Evolutionary conservation across 108 stramenopile species (phyloP).

Genomic region (Fragilariopsis cylindrus): DNA sequence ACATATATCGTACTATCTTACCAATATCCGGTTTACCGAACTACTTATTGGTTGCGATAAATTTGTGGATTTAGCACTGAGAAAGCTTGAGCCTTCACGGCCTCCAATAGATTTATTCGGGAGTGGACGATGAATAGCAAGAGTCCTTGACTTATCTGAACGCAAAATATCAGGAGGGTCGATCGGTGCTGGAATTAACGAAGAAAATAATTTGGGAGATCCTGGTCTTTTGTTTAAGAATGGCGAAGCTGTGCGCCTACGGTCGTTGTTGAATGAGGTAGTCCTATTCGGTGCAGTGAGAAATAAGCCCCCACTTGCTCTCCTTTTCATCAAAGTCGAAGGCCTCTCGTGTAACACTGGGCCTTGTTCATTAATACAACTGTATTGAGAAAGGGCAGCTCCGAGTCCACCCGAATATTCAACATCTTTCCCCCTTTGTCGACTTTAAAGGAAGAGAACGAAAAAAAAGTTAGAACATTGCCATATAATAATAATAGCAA

Average conservation of each 20-base stretch:
- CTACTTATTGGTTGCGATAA: neutral
- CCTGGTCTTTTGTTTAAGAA: constrained; percentile 11
- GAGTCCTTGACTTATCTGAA: neutral
- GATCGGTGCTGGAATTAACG: neutral
- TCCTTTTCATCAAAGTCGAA: constrained; percentile 15
- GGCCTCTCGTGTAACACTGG: constrained; percentile 6
- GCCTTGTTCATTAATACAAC: constrained; percentile 11
- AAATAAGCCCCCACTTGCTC: constrained; percentile 22
- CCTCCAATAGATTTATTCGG: constrained; percentile 9
- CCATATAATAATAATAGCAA: no score
- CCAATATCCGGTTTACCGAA: neutral
- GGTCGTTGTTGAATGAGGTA: constrained; percentile 15
- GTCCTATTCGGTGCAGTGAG: neutral
- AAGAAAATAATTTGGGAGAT: constrained; percentile 12
- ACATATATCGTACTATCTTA: no score
- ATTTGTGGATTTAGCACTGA: neutral
- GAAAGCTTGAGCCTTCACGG: constrained; percentile 1
- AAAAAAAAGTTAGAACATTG: no score
- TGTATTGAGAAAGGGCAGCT: constrained; percentile 45
- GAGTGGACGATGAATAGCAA: constrained; percentile 3
- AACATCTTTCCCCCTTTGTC: constrained; percentile 2
- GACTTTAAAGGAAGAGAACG: neutral
- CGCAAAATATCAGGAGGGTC: constrained; percentile 8
- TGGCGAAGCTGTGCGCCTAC: constrained; percentile 25
- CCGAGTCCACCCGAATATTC: constrained; percentile 27